These are phyloP conservation scores for Turnera subulata DNA, from an alignment of 345 rosid genomes.

Conservation along the genomic window DNA sequence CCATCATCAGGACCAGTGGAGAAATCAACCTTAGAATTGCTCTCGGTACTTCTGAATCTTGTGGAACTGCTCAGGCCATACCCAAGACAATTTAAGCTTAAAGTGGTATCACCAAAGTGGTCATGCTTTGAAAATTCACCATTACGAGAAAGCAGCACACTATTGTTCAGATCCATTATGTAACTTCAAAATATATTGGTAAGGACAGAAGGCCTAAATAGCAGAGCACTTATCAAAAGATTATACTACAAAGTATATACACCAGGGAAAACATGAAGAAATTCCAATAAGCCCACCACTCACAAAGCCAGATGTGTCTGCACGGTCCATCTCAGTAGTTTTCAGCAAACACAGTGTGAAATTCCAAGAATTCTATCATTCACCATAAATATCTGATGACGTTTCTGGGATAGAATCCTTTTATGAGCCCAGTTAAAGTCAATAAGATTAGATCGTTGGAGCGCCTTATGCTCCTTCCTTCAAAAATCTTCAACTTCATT, in stretches of 20 bases:
- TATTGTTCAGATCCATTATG: constrained; percentile 62
- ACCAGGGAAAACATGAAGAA: constrained; percentile 31
- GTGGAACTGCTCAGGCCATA: constrained; percentile 43
- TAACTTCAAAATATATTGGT: background rate
- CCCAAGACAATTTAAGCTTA: constrained; percentile 57
- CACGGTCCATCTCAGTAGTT: constrained; percentile 60
- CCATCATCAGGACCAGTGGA: constrained; percentile 56
- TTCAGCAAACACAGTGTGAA: constrained; percentile 9
- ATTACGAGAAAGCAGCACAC: constrained; percentile 31
- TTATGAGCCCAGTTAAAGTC: constrained; percentile 28
- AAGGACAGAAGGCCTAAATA: background rate
- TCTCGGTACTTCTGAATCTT: constrained; percentile 27
- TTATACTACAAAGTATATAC: constrained; percentile 18
- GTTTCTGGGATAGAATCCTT: constrained; percentile 55
- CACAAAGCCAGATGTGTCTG: constrained; percentile 87
- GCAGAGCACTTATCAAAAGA: constrained; percentile 19
- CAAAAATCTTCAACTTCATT: constrained; percentile 35
- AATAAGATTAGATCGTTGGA: constrained; percentile 30
- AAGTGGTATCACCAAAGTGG: constrained; percentile 58
- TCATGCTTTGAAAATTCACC: constrained; percentile 44
- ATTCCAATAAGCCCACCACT: constrained; percentile 57
- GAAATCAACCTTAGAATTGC: constrained; percentile 42
- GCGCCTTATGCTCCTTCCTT: constrained; percentile 39
- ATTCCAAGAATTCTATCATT: constrained; percentile 4
- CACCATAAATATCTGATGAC: constrained; percentile 36